These are phyloP conservation scores for Ganoderma lucidum DNA, from an alignment of 1,284 basidiomycete species.

Conservation along the genomic window DNA sequence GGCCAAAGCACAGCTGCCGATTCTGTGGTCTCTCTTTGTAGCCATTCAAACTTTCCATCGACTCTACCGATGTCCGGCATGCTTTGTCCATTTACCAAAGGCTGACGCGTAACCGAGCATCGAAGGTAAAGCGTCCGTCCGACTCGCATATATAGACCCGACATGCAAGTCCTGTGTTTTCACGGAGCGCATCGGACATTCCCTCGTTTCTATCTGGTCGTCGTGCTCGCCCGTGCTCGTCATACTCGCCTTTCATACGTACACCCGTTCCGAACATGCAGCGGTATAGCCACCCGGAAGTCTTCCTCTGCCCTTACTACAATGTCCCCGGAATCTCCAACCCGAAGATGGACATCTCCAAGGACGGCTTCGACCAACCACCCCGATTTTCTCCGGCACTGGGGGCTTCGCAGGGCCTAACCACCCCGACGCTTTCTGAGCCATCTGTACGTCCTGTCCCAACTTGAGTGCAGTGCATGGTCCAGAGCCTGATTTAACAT, in stretches of 20 bases:
- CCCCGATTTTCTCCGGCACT: background rate
- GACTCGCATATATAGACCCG: background rate
- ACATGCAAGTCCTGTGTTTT: background rate
- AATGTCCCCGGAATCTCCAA: constrained; percentile 27
- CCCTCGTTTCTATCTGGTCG: no score
- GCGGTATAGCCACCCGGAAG: constrained; percentile 30
- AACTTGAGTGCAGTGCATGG: background rate
- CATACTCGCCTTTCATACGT: no score
- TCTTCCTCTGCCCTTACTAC: constrained; percentile 32
- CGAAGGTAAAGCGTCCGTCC: background rate
- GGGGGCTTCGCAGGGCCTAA: background rate
- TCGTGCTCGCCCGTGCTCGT: no score
- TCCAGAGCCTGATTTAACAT: background rate
- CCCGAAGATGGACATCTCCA: constrained; percentile 20
- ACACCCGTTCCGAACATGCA: constrained; percentile 19
- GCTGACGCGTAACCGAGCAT: background rate
- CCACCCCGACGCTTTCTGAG: background rate
- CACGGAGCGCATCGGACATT: background rate
- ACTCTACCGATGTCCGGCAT: background rate
- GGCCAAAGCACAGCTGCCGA: background rate
- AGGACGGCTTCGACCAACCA: background rate
- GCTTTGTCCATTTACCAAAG: background rate
- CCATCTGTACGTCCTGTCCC: background rate
- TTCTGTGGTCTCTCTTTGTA: background rate
- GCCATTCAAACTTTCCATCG: background rate